Evolutionary conservation across 2,329 filamentous ascomycete genomes (phyloP).

Genomic region (Mariannaea elegans): DNA sequence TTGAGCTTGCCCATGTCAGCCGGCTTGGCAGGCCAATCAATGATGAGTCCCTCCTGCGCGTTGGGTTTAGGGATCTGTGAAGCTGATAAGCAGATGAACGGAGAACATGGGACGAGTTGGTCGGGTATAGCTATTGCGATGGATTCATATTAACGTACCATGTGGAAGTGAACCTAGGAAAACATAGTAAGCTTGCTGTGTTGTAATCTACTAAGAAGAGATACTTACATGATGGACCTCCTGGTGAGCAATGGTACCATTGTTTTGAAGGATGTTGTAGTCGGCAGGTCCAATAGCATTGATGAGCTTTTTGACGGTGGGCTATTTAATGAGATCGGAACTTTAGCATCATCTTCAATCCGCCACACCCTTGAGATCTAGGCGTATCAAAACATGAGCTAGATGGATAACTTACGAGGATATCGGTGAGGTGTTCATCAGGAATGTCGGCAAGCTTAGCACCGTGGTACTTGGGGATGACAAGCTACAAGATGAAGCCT

Average conservation of each 20-base stretch:
- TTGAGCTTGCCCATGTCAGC: slow-evolving; percentile 86
- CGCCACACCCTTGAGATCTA: neutral
- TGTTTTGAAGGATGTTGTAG: slow-evolving; percentile 98
- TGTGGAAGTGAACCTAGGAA: slow-evolving; percentile 85
- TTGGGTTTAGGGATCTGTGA: slow-evolving; percentile 92
- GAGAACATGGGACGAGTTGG: neutral
- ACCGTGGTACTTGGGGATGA: slow-evolving; percentile 96
- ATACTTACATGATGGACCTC: slow-evolving; percentile 84
- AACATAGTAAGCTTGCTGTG: slow-evolving; percentile 9
- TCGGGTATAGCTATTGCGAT: neutral
- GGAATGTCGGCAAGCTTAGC: slow-evolving; percentile 92
- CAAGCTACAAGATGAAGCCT: slow-evolving; percentile 67
- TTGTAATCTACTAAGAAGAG: neutral
- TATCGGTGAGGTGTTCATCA: slow-evolving; percentile 83
- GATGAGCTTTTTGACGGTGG: slow-evolving; percentile 81
- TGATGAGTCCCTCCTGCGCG: slow-evolving; percentile 77
- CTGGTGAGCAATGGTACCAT: slow-evolving; percentile 91
- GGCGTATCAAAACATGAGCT: neutral
- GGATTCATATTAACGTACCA: slow-evolving; percentile 63
- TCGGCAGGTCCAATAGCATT: slow-evolving; percentile 77
- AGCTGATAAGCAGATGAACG: slow-evolving; percentile 16
- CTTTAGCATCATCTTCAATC: neutral
- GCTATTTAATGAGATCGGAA: slow-evolving; percentile 34
- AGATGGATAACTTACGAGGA: slow-evolving; percentile 67
- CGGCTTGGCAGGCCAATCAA: slow-evolving; percentile 80